Evolutionary conservation across 108 stramenopile genomes (phyloP), one percentile per base, ranked within the genome.

Genomic region (Craspedostauros australis): DNA sequence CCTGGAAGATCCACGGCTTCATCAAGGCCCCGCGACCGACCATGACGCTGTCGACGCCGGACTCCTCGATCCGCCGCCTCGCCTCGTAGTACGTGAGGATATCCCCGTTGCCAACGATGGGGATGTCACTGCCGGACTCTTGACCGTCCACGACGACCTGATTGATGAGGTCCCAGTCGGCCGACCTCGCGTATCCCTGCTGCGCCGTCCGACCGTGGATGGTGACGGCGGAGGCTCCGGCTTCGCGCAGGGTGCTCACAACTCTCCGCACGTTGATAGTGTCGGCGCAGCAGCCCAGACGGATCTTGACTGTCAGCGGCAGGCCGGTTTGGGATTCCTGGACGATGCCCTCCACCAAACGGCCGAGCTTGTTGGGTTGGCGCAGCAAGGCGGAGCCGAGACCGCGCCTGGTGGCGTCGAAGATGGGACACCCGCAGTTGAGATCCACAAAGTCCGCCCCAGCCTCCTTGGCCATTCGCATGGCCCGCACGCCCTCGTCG

Each of bases 341-440:
- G 6, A 60, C 54, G 21, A 72, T n/a, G 11, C 70, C 70, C 16
- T 46, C 46, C 16, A 76, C 75, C 12, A 76, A 55, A 19, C 62
- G 40, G 5, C 39, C 39, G 32, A 76, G 48, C 36, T 68, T 76
- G 19, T 29, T 18, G 16, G 75, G 75, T 18, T 57, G 60, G 5
- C 61, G 33, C 39, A 76, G 51, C 28, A 76, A 52, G 8, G 61
- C 38, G 3, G 61, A 57, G 4, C 75, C 75, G 23, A 76, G 31
- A 12, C 73, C 73, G 20, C 73, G 29, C 19, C 75, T 42, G 19
- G 75, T 76, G 1, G 55, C 75, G 20, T 76, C 75, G 27, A 55
- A 39, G 16, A 72, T 76, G 1, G 75, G 75, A 53, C 75, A 76
- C 16, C 75, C 75, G 32, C 75, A 76, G 41, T 76, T 76, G 20